phyloP scores from a whole-genome alignment of 805 yeast genomes.

The Kazachstania psychrophila region DNA sequence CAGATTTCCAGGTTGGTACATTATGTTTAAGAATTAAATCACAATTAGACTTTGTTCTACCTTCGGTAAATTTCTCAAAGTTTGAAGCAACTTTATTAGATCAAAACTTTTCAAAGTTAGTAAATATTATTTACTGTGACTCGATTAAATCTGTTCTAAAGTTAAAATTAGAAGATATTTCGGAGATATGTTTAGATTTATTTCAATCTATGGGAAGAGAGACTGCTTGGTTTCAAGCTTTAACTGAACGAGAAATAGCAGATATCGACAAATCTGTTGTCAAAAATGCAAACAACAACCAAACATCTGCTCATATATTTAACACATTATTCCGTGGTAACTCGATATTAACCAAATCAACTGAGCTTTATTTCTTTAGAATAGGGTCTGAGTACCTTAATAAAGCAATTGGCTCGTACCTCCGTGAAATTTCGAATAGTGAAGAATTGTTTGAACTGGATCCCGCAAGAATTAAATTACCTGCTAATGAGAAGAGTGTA shows the following conservation, averaged over 20 bases:
- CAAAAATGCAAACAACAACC: conserved; percentile 16
- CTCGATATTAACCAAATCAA: conserved; percentile 68
- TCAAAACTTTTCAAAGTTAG: conserved; percentile 40
- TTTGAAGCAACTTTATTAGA: conserved; percentile 53
- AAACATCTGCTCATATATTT: conserved; percentile 31
- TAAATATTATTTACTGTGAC: conserved; percentile 21
- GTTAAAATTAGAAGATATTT: conserved; percentile 39
- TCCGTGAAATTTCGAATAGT: conserved; percentile 41
- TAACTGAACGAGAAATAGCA: conserved; percentile 59
- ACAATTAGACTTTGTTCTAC: conserved; percentile 48
- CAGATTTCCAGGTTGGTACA: conserved; percentile 45
- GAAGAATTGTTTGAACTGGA: conserved; percentile 72
- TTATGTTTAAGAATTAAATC: conserved; percentile 43
- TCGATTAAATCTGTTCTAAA: conserved; percentile 3
- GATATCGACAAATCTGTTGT: conserved; percentile 21
- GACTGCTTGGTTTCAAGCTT: conserved; percentile 60
- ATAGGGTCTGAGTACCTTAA: conserved; percentile 74
- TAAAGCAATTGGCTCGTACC: conserved; percentile 60
- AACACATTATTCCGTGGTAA: conserved; percentile 76
- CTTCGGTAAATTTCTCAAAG: conserved; percentile 49
- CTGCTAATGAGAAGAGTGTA: conserved; percentile 30
- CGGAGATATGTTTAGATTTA: conserved; percentile 58
- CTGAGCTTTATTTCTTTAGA: conserved; percentile 68
- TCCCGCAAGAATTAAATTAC: conserved; percentile 45
- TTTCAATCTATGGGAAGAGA: conserved; percentile 64